phyloP scores from a whole-genome alignment of 2,329 filamentous ascomycete species.

The Tolypocladium album region DNA sequence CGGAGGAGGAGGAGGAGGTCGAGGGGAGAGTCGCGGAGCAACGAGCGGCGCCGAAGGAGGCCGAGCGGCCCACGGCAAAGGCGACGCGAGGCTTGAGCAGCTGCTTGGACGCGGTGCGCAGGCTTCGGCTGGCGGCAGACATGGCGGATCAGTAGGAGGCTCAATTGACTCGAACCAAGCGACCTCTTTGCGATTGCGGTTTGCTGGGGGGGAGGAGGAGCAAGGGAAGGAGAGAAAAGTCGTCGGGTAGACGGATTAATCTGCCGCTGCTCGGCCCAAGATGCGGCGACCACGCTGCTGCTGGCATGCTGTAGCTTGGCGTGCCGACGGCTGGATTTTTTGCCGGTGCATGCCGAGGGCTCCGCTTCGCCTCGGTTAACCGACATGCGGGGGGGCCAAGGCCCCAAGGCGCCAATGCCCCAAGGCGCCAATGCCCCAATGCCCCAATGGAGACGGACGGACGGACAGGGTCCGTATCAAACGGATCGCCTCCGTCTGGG shows the following conservation, averaged over 20 bases:
- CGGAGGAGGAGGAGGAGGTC: constrained; percentile 14
- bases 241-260: not conserved
- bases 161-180: not conserved
- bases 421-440: too few relatives aligned
- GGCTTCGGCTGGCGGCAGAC: constrained; percentile 43
- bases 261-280: not conserved
- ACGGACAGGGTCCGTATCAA: not conserved
- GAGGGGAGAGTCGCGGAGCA: constrained; percentile 19
- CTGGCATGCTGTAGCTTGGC: not conserved
- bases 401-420: too few relatives aligned
- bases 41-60: constrained; percentile 14
- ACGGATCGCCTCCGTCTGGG: not conserved
- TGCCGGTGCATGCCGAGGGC: constrained; percentile 7
- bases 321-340: not conserved
- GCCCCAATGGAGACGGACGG: not conserved
- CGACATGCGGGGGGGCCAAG: not conserved
- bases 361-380: not conserved
- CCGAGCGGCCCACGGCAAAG: constrained; percentile 13
- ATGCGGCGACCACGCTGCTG: not conserved
- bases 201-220: not conserved
- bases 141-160: constrained; percentile 20
- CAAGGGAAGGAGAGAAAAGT: constrained; percentile 1
- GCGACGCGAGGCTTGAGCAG: constrained; percentile 30
- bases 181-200: not conserved
- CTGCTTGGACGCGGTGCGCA: constrained; percentile 44